Conservation (phyloP, 306 rosid species). For the Ormosia semicastrata region DNA sequence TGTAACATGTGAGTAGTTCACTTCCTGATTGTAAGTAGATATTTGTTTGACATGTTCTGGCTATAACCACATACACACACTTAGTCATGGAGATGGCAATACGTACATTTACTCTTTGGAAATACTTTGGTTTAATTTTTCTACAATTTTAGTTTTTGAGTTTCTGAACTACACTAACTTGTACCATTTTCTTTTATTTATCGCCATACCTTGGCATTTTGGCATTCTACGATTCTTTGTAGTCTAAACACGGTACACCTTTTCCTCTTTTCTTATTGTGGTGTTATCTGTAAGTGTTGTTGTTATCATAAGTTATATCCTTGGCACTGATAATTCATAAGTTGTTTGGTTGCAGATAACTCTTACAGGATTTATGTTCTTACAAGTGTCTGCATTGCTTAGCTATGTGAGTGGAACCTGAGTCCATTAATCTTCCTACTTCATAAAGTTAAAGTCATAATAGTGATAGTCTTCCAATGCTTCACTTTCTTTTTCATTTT, state of each 20-base stretch:
- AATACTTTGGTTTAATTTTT: background rate
- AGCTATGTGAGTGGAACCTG: conserved; percentile 73
- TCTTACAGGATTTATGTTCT: conserved; percentile 80
- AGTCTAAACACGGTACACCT: conserved; percentile 89
- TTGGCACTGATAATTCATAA: conserved; percentile 23
- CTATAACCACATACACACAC: background rate
- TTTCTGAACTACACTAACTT: conserved; percentile 39
- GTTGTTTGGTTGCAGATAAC: conserved; percentile 70
- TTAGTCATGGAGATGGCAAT: conserved; percentile 14
- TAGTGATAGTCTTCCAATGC: conserved; percentile 21
- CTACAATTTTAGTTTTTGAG: conserved; percentile 2
- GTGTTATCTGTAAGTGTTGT: conserved; percentile 6
- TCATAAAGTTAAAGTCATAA: conserved; percentile 10
- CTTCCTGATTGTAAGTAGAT: background rate
- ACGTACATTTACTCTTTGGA: conserved; percentile 4
- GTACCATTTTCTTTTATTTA: conserved; percentile 29
- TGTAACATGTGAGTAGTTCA: conserved; percentile 5
- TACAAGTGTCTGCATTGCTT: conserved; percentile 75
- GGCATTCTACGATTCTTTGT: conserved; percentile 33
- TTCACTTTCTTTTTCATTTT: background rate
- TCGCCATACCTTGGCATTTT: conserved; percentile 9
- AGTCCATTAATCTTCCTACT: conserved; percentile 13
- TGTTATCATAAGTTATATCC: conserved; percentile 9
- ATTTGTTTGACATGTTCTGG: conserved; percentile 14
- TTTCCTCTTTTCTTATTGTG: conserved; percentile 25